Conservation (phyloP, 2,329 filamentous ascomycete species). For the Arthrobotrys iridis region DNA sequence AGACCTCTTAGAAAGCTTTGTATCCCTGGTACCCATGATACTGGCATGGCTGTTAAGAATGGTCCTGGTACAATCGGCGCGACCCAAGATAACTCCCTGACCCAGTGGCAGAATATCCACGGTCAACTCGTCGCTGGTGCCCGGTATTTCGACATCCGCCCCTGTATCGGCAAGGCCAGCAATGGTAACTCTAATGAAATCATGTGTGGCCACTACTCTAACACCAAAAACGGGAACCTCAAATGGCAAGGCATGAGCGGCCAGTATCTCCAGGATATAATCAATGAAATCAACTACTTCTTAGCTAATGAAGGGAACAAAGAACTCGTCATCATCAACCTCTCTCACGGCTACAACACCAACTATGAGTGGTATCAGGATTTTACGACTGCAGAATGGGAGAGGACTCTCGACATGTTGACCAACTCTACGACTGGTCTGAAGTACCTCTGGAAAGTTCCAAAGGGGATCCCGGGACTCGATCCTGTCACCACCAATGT, state of each 20-base stretch:
- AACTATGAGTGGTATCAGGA: conserved; percentile 59
- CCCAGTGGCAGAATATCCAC: conserved; percentile 64
- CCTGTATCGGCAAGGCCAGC: conserved; percentile 61
- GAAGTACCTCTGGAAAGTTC: conserved; percentile 54
- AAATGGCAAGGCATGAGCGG: conserved; percentile 64
- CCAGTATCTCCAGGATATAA: conserved; percentile 63
- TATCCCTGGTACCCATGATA: conserved; percentile 66
- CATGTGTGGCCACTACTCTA: conserved; percentile 63
- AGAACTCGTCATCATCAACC: conserved; percentile 65
- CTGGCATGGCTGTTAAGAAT: conserved; percentile 65
- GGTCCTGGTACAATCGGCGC: conserved; percentile 61
- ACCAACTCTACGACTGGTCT: conserved; percentile 62
- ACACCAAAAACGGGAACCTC: conserved; percentile 57
- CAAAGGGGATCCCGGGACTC: conserved; percentile 44
- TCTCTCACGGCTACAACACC: conserved; percentile 62
- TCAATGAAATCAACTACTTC: conserved; percentile 64
- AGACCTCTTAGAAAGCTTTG: conserved; percentile 64
- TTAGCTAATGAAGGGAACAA: conserved; percentile 61
- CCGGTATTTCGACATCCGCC: conserved; percentile 65
- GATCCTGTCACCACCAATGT: conserved; percentile 58
- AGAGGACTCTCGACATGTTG: conserved; percentile 63
- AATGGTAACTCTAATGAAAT: conserved; percentile 58
- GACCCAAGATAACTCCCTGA: conserved; percentile 63
- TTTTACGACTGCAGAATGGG: conserved; percentile 62
- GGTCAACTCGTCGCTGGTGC: conserved; percentile 64